A percentile compares a stretch with the other conserved stretches of the same genome.
These are phyloP conservation scores for Plasmodium gallinaceum DNA, from an alignment of 169 alveolate genomes.

Conservation along the genomic window DNA sequence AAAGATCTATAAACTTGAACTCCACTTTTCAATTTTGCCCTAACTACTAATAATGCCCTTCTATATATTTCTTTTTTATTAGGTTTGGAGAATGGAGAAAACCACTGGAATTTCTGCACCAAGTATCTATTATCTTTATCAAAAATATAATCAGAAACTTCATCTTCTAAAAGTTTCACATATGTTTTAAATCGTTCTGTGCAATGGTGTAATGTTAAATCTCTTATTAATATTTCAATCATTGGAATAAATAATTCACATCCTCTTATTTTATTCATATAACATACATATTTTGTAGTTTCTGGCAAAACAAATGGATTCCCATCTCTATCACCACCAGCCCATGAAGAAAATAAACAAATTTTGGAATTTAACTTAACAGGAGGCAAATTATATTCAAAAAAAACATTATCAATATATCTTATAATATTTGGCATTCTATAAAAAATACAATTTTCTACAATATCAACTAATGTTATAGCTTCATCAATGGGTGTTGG, in stretches of 20 bases:
- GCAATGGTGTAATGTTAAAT: slow-evolving; percentile 65
- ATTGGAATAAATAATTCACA: slow-evolving; percentile 80
- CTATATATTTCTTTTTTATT: slow-evolving; percentile 72
- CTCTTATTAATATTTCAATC: slow-evolving; percentile 57
- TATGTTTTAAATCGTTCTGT: slow-evolving; percentile 43
- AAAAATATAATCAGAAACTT: slow-evolving; percentile 48
- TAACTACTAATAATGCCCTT: slow-evolving; percentile 45
- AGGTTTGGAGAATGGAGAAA: slow-evolving; percentile 66
- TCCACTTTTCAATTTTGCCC: slow-evolving; percentile 58
- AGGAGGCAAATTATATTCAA: slow-evolving; percentile 82
- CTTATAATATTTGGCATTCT: slow-evolving; percentile 81
- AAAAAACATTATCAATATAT: slow-evolving; percentile 81
- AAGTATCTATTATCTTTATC: slow-evolving; percentile 36
- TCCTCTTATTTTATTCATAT: slow-evolving; percentile 80
- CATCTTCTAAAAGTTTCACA: slow-evolving; percentile 58
- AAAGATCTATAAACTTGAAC: slow-evolving; percentile 40
- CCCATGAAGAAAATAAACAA: slow-evolving; percentile 88
- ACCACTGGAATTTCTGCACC: slow-evolving; percentile 53
- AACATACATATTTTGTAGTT: slow-evolving; percentile 83
- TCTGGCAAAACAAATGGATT: slow-evolving; percentile 90
- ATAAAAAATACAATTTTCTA: slow-evolving; percentile 82
- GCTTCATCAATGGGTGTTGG: slow-evolving; percentile 89
- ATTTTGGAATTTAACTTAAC: slow-evolving; percentile 82
- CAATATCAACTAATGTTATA: slow-evolving; percentile 77
- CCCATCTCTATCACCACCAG: slow-evolving; percentile 92